Evolutionary conservation across 2,329 filamentous ascomycete genomes (phyloP), one percentile per base, ranked within the genome.

Genomic region (Botrytis byssoidea): DNA sequence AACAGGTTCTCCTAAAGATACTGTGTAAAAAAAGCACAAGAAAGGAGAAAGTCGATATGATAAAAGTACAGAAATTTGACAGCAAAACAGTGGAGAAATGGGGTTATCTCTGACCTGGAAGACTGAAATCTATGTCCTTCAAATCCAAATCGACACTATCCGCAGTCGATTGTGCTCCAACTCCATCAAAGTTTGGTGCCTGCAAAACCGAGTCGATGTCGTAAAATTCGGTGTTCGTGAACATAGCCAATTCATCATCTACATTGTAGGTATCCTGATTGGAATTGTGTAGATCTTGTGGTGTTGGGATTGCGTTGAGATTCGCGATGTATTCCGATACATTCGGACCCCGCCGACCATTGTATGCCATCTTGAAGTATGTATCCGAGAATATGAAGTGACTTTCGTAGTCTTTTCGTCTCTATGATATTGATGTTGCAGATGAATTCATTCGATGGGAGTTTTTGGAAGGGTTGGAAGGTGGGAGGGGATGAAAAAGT

Each of bases 281-380:
- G 37, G 85, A 79, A 70, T 86, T 88, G 51, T 78, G 76, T 75
- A 91, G 86, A 71, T 92, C 88, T 78, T 90, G 89, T 75, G 91
- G 85, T 75, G 90, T 85, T 3, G 88, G 88, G 73, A 91, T 85
- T 64, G 88, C 89, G 85, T 97, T 97, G 79, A 98, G 87, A 78
- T 95, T 92, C 80, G 93, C 92, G 77, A 98, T 88, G 85, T 96
- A 97, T 81, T 94, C 92, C 81, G 94, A 94, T 84, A 97, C 93
- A 83, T 97, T 97, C 80, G 93, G 92, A 79, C 89, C 92, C 81
- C 92, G 90, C 76, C 93, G 92, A 81, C 91, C 91, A 83, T 88
- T 90, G 87, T 90, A 94, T 82, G 86, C 88, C 82, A 93, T 90
- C 92, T 94, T 94, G 67, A 67, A 29, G 18, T 48, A 44, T n/a